Conservation (phyloP, 139 green algal species). For the Chlamydomonas sphaeroides region DNA sequence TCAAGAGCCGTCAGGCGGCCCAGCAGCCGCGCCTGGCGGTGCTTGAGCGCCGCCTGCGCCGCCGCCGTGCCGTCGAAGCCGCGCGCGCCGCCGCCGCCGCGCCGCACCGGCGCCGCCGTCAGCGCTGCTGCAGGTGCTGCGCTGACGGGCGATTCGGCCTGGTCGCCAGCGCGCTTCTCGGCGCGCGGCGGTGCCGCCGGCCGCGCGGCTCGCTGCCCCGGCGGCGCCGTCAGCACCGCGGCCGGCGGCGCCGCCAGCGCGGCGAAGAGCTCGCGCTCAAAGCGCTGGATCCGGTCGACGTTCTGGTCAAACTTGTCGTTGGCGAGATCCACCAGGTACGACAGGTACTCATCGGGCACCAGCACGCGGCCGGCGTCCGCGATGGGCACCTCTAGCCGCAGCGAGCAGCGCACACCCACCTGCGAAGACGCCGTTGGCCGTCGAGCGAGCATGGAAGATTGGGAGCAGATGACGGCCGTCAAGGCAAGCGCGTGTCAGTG, state of each 20-base stretch:
- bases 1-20: slow-evolving; percentile 19
- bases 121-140: neutral
- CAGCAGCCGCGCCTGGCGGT: slow-evolving; percentile 36
- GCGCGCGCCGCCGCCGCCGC: neutral
- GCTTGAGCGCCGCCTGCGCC: slow-evolving; percentile 2
- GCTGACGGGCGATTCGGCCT: too few relatives aligned
- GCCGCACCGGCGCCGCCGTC: neutral
- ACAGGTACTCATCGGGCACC: slow-evolving; percentile 65
- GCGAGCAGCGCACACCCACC: slow-evolving; percentile 70
- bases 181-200: neutral
- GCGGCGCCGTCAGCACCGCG: neutral
- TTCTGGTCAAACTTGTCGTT: slow-evolving; percentile 78
- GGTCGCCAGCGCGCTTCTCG: too few relatives aligned
- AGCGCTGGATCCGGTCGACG: slow-evolving; percentile 45
- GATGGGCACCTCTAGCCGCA: slow-evolving; percentile 79
- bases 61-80: neutral
- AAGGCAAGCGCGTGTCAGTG: too few relatives aligned
- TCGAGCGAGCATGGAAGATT: neutral
- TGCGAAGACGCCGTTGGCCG: too few relatives aligned
- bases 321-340: slow-evolving; percentile 59
- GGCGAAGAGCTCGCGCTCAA: slow-evolving; percentile 35
- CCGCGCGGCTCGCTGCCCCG: neutral
- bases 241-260: neutral
- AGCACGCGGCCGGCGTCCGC: slow-evolving; percentile 62
- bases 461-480: too few relatives aligned